A percentile compares a stretch with the other conserved stretches of the same genome.
Evolutionary conservation across 495 filamentous ascomycete genomes (phyloP).

Genomic region (Xylaria bambusicola): DNA sequence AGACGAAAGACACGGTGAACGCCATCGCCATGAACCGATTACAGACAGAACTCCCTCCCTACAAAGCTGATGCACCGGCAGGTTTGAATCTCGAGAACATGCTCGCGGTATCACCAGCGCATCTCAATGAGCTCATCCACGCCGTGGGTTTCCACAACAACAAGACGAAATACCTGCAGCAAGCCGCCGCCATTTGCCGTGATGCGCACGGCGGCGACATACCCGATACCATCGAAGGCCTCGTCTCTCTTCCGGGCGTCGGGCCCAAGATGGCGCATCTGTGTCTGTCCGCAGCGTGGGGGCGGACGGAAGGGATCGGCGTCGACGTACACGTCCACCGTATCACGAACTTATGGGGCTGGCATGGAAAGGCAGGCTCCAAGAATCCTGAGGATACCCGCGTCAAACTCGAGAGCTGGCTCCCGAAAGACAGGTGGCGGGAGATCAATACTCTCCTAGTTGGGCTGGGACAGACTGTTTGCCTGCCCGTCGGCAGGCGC

Average conservation of each 20-base stretch:
- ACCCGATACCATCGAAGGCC: slow-evolving; percentile 73
- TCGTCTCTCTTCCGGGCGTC: slow-evolving; percentile 84
- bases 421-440: slow-evolving; percentile 86
- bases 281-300: slow-evolving; percentile 72
- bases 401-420: slow-evolving; percentile 73
- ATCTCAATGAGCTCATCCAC: slow-evolving; percentile 77
- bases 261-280: slow-evolving; percentile 98
- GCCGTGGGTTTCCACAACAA: slow-evolving; percentile 95
- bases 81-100: slow-evolving; percentile 78
- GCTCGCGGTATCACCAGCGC: slow-evolving; percentile 65
- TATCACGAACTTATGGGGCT: slow-evolving; percentile 95
- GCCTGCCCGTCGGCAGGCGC: slow-evolving; percentile 73
- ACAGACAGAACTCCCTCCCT: slow-evolving; percentile 65
- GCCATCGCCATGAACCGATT: slow-evolving; percentile 80
- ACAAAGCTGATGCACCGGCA: slow-evolving; percentile 32
- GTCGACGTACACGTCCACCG: slow-evolving; percentile 76
- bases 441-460: slow-evolving; percentile 93
- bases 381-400: slow-evolving; percentile 86
- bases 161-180: slow-evolving; percentile 87
- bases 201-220: slow-evolving; percentile 76
- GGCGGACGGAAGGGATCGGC: slow-evolving; percentile 60
- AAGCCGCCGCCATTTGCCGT: slow-evolving; percentile 69
- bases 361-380: slow-evolving; percentile 64
- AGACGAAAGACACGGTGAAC: slow-evolving; percentile 95
- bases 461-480: slow-evolving; percentile 84